Conservation (phyloP, 805 yeast genomes). For the Brettanomyces nanus region DNA sequence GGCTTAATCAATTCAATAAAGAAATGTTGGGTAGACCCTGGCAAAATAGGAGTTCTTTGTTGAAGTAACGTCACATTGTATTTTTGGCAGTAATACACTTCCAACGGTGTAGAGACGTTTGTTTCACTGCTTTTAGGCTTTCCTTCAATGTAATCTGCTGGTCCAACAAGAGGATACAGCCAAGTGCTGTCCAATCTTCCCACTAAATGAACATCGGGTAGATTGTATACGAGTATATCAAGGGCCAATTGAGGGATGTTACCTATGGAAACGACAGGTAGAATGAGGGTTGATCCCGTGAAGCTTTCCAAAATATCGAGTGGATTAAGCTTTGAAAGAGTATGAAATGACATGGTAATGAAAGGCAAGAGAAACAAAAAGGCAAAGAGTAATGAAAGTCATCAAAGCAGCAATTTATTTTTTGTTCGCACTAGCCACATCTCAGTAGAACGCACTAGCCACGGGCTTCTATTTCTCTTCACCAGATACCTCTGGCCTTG, state of each 20-base stretch:
- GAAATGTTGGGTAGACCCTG: slow-evolving; percentile 46
- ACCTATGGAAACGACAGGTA: slow-evolving; percentile 82
- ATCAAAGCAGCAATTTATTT: too few species aligned
- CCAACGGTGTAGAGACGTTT: slow-evolving; percentile 42
- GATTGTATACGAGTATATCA: slow-evolving; percentile 66
- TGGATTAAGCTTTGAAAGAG: slow-evolving; percentile 15
- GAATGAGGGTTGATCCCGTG: slow-evolving; percentile 36
- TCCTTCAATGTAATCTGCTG: slow-evolving; percentile 42
- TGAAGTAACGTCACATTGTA: slow-evolving; percentile 53
- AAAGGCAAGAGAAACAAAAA: too few species aligned
- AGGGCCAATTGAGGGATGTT: slow-evolving; percentile 80
- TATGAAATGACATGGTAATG: slow-evolving; percentile 21
- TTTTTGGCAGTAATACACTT: slow-evolving; percentile 42
- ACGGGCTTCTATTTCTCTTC: too few species aligned
- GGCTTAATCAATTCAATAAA: slow-evolving; percentile 43
- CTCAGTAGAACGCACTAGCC: too few species aligned
- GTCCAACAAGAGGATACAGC: slow-evolving; percentile 79
- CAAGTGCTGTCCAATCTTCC: slow-evolving; percentile 50
- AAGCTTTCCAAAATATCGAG: slow-evolving; percentile 12
- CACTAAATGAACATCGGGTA: slow-evolving; percentile 38
- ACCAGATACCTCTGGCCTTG: too few species aligned
- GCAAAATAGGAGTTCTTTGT: slow-evolving; percentile 78
- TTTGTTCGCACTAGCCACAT: too few species aligned
- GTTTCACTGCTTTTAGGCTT: slow-evolving; percentile 32
- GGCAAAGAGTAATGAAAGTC: neutral